Evolutionary conservation across 106 monocot genomes (phyloP).

Genomic region (Ottelia alismoides): DNA sequence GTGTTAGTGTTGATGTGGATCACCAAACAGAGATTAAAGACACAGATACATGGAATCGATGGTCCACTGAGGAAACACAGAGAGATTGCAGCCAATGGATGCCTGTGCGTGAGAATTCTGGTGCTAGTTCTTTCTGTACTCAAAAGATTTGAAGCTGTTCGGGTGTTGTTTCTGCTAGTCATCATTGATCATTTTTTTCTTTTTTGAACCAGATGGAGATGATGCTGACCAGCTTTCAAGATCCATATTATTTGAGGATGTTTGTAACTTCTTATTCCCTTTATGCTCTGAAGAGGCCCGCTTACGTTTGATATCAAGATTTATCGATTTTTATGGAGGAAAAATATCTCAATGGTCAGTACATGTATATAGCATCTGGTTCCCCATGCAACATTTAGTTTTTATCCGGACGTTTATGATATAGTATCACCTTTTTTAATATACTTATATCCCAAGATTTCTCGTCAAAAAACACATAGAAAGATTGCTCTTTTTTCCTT

Average conservation of each 20-base stretch:
- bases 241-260: slow-evolving; percentile 84
- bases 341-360: slow-evolving; percentile 74
- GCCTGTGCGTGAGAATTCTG: slow-evolving; percentile 72
- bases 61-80: slow-evolving; percentile 61
- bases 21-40: slow-evolving; percentile 73
- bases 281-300: slow-evolving; percentile 63
- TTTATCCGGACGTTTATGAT: neutral
- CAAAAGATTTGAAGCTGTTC: neutral
- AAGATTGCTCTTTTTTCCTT: neutral
- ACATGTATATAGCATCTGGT: neutral
- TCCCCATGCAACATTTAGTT: neutral
- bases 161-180: neutral
- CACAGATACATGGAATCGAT: slow-evolving; percentile 73
- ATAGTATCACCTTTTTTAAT: neutral
- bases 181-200: too few species aligned
- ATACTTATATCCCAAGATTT: neutral
- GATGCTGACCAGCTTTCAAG: slow-evolving; percentile 65
- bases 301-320: slow-evolving; percentile 62
- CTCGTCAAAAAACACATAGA: neutral
- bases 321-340: slow-evolving; percentile 83
- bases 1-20: slow-evolving; percentile 60
- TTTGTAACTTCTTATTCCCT: slow-evolving; percentile 79
- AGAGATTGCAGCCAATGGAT: slow-evolving; percentile 82
- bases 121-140: slow-evolving; percentile 24
- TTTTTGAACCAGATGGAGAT: slow-evolving; percentile 18